Conservation (phyloP, 139 green algal species). For the Tetraselmis chui region DNA sequence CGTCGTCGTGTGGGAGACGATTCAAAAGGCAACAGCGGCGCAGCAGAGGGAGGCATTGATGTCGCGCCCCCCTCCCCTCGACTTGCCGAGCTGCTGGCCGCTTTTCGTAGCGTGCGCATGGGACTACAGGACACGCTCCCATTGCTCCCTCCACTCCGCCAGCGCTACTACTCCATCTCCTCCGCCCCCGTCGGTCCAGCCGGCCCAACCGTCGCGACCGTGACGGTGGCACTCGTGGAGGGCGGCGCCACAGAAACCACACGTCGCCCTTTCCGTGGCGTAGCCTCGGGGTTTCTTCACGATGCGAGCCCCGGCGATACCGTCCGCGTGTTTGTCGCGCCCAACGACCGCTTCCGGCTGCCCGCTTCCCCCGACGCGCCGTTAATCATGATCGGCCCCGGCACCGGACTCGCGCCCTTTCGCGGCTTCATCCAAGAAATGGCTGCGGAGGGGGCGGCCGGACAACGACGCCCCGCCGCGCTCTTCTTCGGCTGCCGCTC, state of each 20-base stretch:
- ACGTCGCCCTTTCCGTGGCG: neutral
- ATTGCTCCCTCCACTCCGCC: slow-evolving; percentile 55
- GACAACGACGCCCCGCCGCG: neutral
- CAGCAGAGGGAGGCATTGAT: neutral
- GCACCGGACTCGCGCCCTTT: slow-evolving; percentile 26
- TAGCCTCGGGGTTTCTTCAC: neutral
- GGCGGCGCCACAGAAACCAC: too few relatives aligned
- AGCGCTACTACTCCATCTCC: slow-evolving; percentile 87
- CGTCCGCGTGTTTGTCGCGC: slow-evolving; percentile 73
- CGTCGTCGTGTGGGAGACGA: too few relatives aligned
- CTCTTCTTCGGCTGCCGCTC: slow-evolving; percentile 89
- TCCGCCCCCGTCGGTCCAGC: slow-evolving; percentile 40
- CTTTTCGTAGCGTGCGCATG: neutral
- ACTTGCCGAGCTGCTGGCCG: neutral
- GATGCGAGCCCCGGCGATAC: neutral
- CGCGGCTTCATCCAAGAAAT: slow-evolving; percentile 20
- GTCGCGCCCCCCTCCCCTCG: neutral
- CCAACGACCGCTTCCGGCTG: slow-evolving; percentile 28
- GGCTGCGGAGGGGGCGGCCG: slow-evolving; percentile 11
- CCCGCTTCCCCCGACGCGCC: slow-evolving; percentile 10
- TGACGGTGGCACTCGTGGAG: neutral
- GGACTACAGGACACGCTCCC: neutral
- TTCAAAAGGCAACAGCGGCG: neutral
- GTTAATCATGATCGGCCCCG: slow-evolving; percentile 24
- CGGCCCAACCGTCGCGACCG: neutral